Percentiles rank a stretch among this genome's conserved stretches.
Conservation (phyloP, 2,329 filamentous ascomycete genomes). For the Domatiomyces globalis region DNA sequence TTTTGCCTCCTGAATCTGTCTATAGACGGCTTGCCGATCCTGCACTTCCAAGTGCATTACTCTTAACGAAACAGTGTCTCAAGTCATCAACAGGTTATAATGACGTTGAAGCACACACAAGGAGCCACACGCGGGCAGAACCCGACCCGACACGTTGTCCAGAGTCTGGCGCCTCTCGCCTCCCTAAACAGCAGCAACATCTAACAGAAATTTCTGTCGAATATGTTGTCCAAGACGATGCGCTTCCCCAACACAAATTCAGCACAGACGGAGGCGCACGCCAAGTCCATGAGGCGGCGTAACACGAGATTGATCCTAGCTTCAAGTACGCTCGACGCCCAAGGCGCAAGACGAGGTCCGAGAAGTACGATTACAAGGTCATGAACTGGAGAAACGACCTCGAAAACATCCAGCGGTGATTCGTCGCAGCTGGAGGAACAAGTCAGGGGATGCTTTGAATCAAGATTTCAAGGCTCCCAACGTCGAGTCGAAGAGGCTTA, state of each 20-base stretch:
- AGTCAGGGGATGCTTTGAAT: constrained; percentile 4
- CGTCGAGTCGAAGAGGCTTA: constrained; percentile 12
- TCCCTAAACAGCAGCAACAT: neutral
- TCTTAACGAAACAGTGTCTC: neutral
- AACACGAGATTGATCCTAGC: constrained; percentile 3
- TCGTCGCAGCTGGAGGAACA: constrained; percentile 3
- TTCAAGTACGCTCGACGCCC: constrained; percentile 13
- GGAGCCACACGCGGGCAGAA: neutral
- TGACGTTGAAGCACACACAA: neutral
- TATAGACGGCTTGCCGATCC: neutral
- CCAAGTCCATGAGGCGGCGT: neutral
- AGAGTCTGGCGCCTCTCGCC: neutral
- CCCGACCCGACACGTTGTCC: neutral
- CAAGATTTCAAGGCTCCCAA: constrained; percentile 16
- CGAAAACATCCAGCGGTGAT: neutral
- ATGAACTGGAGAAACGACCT: neutral
- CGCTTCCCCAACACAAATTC: neutral
- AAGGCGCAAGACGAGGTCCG: constrained; percentile 12
- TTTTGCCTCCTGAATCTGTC: neutral
- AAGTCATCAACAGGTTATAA: neutral
- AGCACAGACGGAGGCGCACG: neutral
- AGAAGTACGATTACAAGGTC: constrained; percentile 15
- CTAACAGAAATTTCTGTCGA: no score
- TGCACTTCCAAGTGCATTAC: neutral
- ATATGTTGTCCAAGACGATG: neutral